Percentiles rank a stretch among this genome's conserved stretches.
Conservation (phyloP, 768 basidiomycete genomes). For the Sarcodon aspratus region DNA sequence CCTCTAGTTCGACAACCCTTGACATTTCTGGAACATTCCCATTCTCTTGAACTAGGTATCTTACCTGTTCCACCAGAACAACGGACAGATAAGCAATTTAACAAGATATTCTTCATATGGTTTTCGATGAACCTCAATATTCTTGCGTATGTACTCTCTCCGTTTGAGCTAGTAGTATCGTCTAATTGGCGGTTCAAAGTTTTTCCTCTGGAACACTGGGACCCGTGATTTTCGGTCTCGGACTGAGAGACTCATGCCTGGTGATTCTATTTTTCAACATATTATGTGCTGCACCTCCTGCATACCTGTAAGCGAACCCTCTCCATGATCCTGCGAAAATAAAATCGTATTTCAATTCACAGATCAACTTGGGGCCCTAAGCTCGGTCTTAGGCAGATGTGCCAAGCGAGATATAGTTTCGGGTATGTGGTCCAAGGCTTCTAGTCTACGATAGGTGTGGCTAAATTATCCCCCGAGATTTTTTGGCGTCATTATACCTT, state of each 20-base stretch:
- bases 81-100: slow-evolving; percentile 25
- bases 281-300: slow-evolving; percentile 27
- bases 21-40: background rate
- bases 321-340: background rate
- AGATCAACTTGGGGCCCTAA: slow-evolving; percentile 69
- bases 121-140: slow-evolving; percentile 28
- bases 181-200: slow-evolving; percentile 10
- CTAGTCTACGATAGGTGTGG: background rate
- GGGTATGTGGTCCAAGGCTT: slow-evolving; percentile 28
- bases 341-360: background rate
- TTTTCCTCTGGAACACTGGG: slow-evolving; percentile 38
- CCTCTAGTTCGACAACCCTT: background rate
- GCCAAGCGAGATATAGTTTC: slow-evolving; percentile 52
- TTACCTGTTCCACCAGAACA: slow-evolving; percentile 20
- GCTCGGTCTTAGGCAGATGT: slow-evolving; percentile 75
- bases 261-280: slow-evolving; percentile 37
- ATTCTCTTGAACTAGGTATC: slow-evolving; percentile 13
- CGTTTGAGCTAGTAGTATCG: background rate
- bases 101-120: slow-evolving; percentile 31
- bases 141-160: slow-evolving; percentile 18
- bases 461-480: slow-evolving; percentile 26
- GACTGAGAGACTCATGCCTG: slow-evolving; percentile 31
- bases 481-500: slow-evolving; percentile 38
- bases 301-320: slow-evolving; percentile 25
- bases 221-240: slow-evolving; percentile 29